Conservation (phyloP, 2,329 filamentous ascomycete genomes). For the Elsinoe fawcettii region DNA sequence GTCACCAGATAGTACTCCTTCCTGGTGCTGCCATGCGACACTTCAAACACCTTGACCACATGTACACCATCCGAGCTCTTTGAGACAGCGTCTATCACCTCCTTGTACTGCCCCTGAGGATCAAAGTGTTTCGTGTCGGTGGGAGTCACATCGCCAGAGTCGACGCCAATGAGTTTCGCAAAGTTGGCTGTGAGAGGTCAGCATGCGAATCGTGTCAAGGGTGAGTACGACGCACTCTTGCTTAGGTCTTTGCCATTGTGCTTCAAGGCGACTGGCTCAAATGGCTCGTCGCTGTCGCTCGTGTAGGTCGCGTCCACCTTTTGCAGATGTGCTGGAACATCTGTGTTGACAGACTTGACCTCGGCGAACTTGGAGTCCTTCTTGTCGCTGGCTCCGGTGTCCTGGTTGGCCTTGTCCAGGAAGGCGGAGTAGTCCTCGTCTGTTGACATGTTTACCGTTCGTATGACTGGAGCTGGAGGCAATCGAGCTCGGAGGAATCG, state of each 20-base stretch:
- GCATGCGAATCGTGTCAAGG: not conserved
- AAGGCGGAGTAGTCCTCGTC: constrained; percentile 81
- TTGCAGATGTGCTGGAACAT: constrained; percentile 54
- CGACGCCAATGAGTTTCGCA: constrained; percentile 54
- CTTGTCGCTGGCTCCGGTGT: constrained; percentile 36
- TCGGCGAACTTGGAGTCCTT: constrained; percentile 25
- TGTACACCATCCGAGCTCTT: constrained; percentile 49
- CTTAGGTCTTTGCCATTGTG: constrained; percentile 38
- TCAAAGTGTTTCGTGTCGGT: constrained; percentile 67
- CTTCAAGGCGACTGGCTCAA: constrained; percentile 64
- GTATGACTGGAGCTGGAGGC: no score
- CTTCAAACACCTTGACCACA: constrained; percentile 67
- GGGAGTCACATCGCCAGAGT: constrained; percentile 54
- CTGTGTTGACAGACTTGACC: constrained; percentile 39
- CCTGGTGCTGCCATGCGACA: constrained; percentile 55
- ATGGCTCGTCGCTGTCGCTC: constrained; percentile 80
- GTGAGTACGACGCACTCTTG: constrained; percentile 41
- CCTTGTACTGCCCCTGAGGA: constrained; percentile 58
- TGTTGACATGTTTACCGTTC: constrained; percentile 51
- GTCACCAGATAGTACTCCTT: constrained; percentile 75
- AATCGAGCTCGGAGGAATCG: no score
- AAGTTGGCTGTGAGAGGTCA: constrained; percentile 45
- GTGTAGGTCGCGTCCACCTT: constrained; percentile 58
- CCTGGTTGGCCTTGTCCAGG: constrained; percentile 76
- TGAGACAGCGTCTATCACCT: constrained; percentile 61